A percentile compares a stretch with the other conserved stretches of the same genome.
These are phyloP conservation scores for Scleroderma citrinum DNA, from an alignment of 768 basidiomycete genomes.

Conservation along the genomic window DNA sequence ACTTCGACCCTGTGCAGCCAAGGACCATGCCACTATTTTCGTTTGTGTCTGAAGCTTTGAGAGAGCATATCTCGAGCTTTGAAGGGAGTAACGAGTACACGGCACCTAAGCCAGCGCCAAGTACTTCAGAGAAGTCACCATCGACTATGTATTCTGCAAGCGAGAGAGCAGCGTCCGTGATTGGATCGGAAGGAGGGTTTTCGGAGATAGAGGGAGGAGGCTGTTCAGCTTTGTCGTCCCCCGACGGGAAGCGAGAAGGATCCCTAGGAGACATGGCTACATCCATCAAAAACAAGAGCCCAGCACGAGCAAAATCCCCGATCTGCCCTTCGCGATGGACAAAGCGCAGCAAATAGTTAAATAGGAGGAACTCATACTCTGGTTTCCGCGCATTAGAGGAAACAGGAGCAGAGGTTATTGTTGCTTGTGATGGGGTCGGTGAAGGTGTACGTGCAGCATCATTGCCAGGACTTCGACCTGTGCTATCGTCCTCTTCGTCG, in stretches of 20 bases:
- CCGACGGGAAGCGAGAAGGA: conserved; percentile 35
- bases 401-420: conserved; percentile 44
- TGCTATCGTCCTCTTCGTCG: conserved; percentile 36
- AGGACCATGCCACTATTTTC: conserved; percentile 61
- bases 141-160: conserved; percentile 92
- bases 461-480: conserved; percentile 11
- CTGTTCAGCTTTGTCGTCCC: conserved; percentile 26
- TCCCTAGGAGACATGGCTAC: conserved; percentile 86
- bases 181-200: conserved; percentile 46
- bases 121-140: conserved; percentile 97
- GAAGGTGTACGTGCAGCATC: conserved; percentile 36
- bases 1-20: conserved; percentile 53
- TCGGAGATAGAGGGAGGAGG: conserved; percentile 19
- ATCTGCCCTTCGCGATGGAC: conserved; percentile 92
- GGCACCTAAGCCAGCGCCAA: conserved; percentile 88
- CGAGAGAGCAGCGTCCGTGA: conserved; percentile 79
- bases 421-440: conserved; percentile 56
- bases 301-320: conserved; percentile 89
- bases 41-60: conserved; percentile 32
- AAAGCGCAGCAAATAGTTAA: conserved; percentile 93
- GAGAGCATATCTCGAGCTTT: conserved; percentile 68
- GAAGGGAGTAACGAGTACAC: conserved; percentile 88
- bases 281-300: conserved; percentile 90
- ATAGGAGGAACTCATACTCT: conserved; percentile 93
- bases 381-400: conserved; percentile 51